A percentile compares a stretch with the other conserved stretches of the same genome.
These are phyloP conservation scores for Paspalum vaginatum DNA, from an alignment of 176 grass and related monocot species.

Conservation along the genomic window DNA sequence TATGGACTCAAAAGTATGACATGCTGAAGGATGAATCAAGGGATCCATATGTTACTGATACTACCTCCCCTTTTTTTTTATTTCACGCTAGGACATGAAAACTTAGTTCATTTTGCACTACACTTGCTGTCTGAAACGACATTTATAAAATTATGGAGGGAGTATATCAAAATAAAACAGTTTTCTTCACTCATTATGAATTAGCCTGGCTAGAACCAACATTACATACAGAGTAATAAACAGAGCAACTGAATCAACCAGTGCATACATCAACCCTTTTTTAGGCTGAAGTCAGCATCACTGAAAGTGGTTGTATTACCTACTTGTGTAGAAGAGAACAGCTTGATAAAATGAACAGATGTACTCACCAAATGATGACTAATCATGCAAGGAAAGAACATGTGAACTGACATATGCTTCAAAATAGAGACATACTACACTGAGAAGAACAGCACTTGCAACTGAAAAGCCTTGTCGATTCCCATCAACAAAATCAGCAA, in stretches of 20 bases:
- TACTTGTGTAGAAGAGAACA: slow-evolving; percentile 31
- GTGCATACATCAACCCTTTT: background rate
- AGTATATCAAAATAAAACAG: background rate
- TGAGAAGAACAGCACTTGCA: slow-evolving; percentile 83
- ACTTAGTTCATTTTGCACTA: too few relatives aligned
- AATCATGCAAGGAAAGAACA: slow-evolving; percentile 22
- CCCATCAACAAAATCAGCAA: slow-evolving; percentile 79
- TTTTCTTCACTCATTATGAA: background rate
- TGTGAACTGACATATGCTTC: slow-evolving; percentile 24
- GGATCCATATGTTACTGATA: background rate
- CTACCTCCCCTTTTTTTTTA: too few relatives aligned
- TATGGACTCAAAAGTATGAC: background rate
- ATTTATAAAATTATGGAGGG: too few relatives aligned
- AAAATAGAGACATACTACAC: slow-evolving; percentile 63
- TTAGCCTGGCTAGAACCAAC: slow-evolving; percentile 9
- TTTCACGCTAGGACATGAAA: too few relatives aligned
- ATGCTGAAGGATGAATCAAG: slow-evolving; percentile 13
- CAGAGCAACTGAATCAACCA: background rate
- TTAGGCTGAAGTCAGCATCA: slow-evolving; percentile 16
- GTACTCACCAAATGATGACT: slow-evolving; percentile 21
- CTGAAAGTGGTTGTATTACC: background rate
- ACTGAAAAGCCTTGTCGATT: slow-evolving; percentile 78
- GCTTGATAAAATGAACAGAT: slow-evolving; percentile 22
- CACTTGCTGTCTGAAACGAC: too few relatives aligned
- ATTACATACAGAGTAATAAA: slow-evolving; percentile 4